Percentiles rank a stretch among this genome's conserved stretches.
These are phyloP conservation scores for Juncus inflexus DNA, from an alignment of 176 grass and related monocot genomes.

Conservation along the genomic window DNA sequence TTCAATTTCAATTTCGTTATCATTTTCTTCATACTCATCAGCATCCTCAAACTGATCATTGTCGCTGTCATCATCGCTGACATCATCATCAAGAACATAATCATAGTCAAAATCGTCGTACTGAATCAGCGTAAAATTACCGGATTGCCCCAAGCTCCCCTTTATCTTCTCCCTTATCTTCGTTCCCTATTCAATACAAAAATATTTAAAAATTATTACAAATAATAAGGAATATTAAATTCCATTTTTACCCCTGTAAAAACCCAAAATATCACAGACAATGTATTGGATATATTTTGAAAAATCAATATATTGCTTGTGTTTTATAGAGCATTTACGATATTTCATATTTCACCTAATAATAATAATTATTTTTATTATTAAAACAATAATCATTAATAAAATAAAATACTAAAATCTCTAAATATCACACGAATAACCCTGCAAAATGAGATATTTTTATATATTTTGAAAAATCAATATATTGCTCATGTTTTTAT, in stretches of 20 bases:
- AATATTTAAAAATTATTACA: background rate
- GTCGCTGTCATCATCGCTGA: background rate
- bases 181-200: constrained; percentile 45
- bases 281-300: too few species aligned
- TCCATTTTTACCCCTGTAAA: too few species aligned
- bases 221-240: too few species aligned
- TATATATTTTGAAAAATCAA: too few species aligned
- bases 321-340: background rate
- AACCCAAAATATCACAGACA: too few species aligned
- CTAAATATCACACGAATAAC: too few species aligned
- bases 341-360: background rate
- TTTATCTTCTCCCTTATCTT: constrained; percentile 76
- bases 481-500: too few species aligned
- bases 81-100: constrained; percentile 18
- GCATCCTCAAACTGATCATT: constrained; percentile 26
- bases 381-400: background rate
- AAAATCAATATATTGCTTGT: too few species aligned
- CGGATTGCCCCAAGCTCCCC: constrained; percentile 77
- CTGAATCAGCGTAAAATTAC: constrained; percentile 65
- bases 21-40: constrained; percentile 16
- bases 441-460: too few species aligned
- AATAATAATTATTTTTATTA: constrained; percentile 4
- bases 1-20: constrained; percentile 22
- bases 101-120: constrained; percentile 47
- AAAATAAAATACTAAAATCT: too few species aligned